A percentile compares a stretch with the other conserved stretches of the same genome.
phyloP scores from a whole-genome alignment of 1,284 basidiomycete species.

The Tilletia indica region DNA sequence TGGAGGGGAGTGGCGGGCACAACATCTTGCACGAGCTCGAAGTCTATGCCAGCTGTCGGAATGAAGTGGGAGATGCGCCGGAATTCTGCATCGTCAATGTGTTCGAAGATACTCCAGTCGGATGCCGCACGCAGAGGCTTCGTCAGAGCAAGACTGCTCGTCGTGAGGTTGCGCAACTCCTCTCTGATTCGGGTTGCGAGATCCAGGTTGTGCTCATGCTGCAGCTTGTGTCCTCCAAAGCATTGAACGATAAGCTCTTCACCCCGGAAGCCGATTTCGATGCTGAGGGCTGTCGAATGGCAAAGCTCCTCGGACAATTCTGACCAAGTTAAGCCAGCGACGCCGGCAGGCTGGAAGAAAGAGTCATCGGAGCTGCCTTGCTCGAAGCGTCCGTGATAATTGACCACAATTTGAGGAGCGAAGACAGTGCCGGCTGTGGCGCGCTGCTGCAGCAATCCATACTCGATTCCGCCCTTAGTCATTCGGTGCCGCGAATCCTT shows the following conservation, averaged over 20 bases:
- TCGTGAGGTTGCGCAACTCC: background rate
- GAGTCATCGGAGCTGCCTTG: slow-evolving; percentile 3
- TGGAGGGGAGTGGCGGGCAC: background rate
- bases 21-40: background rate
- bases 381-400: slow-evolving; percentile 4
- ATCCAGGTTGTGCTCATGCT: background rate
- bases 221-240: background rate
- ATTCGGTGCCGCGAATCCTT: background rate
- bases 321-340: background rate
- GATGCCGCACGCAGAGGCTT: background rate
- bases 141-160: slow-evolving; percentile 3
- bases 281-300: background rate
- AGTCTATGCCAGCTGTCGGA: background rate
- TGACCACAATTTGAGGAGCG: slow-evolving; percentile 1
- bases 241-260: background rate
- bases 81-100: background rate
- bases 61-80: background rate
- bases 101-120: slow-evolving; percentile 1
- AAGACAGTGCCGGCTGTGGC: background rate
- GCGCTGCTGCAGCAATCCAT: background rate
- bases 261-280: slow-evolving; percentile 4
- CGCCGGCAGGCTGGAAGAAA: background rate
- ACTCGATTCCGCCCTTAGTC: slow-evolving; percentile 3
- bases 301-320: background rate
- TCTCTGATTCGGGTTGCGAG: background rate